Base-by-base conservation (phyloP, 2,329 filamentous ascomycete species). In the Corinectria fuckeliana region DNA sequence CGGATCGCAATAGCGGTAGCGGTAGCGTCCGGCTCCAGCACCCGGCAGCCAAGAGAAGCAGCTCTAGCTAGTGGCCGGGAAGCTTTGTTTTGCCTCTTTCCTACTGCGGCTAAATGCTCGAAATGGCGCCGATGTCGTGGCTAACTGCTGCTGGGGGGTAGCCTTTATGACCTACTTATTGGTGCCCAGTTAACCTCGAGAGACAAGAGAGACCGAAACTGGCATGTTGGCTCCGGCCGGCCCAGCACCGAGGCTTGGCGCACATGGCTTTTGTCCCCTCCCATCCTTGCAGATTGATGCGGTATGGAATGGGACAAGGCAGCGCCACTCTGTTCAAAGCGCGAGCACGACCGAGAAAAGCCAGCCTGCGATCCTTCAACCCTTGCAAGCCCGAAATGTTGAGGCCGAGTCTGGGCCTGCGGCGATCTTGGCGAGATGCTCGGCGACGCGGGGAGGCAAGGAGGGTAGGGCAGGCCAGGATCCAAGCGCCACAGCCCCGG, bases 241-340 rank as follows among this genome's bases (percentile, higher is more conserved):
- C 45, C 34, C 50, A 44, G 26, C 20, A 45, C 42, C 41, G 41
- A 16, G 23, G 30, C 44, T 56, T 56, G 34, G 52, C 52, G 52
- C 45, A 50, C 44, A 39, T 50, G 20, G 45, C 36, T 36, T 54
- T 56, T 16, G 25, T 36, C 39, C 16, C 23, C 5, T 42, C 18
- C 26, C 30, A 50, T 30, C 42, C 36, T 25, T 51, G 44, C 54
- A 20, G 26, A 8, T 7, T 16, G n/a, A 18, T 7, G 16, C 51
- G 25, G 48, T 38, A 41, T 30, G 36, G 56, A 58, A 61, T 66
- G 63, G 67, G 56, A 69, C 63, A 60, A 50, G 26, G 56, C 48
- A 36, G 47, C 61, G 36, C 49, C 50, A 49, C 39, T n/a, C 16
- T 32, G 18, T 32, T 10, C 44, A 34, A 18, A 44, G 47, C 50